Percentiles rank a stretch among this genome's conserved stretches.
Conservation (phyloP, 208 protist genomes). For the Crithidia fasciculata region DNA sequence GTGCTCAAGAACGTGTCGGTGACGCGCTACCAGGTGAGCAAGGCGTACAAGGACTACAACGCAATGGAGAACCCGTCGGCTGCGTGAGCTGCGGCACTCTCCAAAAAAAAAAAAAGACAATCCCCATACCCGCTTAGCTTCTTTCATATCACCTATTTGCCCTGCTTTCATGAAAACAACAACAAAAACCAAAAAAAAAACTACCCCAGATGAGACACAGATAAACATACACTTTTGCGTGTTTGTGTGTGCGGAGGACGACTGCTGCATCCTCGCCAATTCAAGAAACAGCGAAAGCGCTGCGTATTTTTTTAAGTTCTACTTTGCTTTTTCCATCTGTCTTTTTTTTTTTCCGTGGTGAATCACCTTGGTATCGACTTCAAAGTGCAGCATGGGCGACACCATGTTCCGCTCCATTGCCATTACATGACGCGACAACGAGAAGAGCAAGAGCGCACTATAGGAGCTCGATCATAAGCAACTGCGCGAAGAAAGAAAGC, state of each 20-base stretch:
- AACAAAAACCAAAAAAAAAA: background rate
- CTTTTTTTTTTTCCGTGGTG: slow-evolving; percentile 15
- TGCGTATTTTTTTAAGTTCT: background rate
- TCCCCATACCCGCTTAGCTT: background rate
- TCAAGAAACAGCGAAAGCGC: background rate
- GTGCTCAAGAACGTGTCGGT: slow-evolving; percentile 62
- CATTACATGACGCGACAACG: background rate
- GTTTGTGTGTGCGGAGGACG: too few relatives aligned
- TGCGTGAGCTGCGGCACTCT: too few relatives aligned
- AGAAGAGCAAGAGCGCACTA: too few relatives aligned
- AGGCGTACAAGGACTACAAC: slow-evolving; percentile 43
- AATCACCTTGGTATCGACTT: background rate
- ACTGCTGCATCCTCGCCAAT: too few relatives aligned
- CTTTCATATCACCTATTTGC: background rate
- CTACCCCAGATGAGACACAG: background rate
- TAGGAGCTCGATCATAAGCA: too few relatives aligned
- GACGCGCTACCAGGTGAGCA: slow-evolving; percentile 83
- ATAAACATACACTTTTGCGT: too few relatives aligned
- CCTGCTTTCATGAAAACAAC: background rate
- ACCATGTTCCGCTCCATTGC: background rate
- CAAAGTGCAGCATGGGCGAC: too few relatives aligned
- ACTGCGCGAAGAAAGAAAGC: too few relatives aligned
- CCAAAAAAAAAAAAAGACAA: background rate
- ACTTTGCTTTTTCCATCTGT: slow-evolving; percentile 2
- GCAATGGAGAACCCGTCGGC: slow-evolving; percentile 22